Percentiles rank a stretch among this genome's conserved stretches.
Conservation (phyloP, 768 basidiomycete species). For the Suillus plorans region DNA sequence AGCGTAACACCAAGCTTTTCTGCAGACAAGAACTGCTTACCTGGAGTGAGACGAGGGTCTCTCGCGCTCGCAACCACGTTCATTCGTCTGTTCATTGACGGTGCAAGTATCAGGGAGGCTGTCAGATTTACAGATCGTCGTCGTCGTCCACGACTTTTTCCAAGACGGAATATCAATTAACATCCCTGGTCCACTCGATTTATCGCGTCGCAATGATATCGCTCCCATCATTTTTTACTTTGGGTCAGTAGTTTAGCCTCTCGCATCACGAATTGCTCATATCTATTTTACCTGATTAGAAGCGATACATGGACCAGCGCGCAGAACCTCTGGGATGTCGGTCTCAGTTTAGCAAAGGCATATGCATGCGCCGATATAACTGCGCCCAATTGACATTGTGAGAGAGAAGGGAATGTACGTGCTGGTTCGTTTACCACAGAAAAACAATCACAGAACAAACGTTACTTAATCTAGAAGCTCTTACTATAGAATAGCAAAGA, state of each 20-base stretch:
- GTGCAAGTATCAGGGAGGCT: background rate
- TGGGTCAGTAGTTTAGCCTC: background rate
- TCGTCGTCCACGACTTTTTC: background rate
- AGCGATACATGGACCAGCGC: background rate
- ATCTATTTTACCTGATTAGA: background rate
- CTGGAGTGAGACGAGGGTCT: background rate
- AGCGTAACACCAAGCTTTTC: background rate
- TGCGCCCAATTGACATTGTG: constrained; percentile 38
- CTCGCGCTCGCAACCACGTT: too few species aligned
- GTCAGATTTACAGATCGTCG: background rate
- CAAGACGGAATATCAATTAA: background rate
- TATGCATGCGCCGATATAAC: constrained; percentile 33
- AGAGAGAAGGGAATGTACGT: constrained; percentile 57
- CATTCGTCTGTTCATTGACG: background rate
- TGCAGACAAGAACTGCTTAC: background rate
- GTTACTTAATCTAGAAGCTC: background rate
- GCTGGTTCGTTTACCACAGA: constrained; percentile 54
- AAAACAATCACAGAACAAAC: background rate
- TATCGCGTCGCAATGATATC: too few species aligned
- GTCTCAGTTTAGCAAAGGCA: background rate
- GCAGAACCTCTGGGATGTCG: background rate
- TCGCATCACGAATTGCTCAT: background rate
- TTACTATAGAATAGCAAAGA: background rate
- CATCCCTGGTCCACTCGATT: too few species aligned
- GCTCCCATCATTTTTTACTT: background rate